Conservation (phyloP, 2,329 filamentous ascomycete genomes). For the Blumeria graminis region DNA sequence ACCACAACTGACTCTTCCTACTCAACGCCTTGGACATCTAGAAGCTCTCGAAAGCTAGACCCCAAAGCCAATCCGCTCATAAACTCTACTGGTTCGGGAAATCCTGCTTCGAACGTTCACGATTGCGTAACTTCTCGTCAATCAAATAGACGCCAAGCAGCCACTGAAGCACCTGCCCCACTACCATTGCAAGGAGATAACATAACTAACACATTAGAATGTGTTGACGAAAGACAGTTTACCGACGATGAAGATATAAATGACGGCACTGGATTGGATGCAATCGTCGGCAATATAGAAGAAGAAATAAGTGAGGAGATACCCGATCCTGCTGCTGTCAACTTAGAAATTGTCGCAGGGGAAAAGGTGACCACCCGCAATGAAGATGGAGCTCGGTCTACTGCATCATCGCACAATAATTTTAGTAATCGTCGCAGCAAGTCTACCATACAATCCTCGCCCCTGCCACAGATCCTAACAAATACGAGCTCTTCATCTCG, state of each 20-base stretch:
- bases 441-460: slow-evolving; percentile 17
- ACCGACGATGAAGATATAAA: slow-evolving; percentile 40
- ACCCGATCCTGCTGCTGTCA: slow-evolving; percentile 71
- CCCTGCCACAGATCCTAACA: slow-evolving; percentile 15
- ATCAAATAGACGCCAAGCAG: slow-evolving; percentile 34
- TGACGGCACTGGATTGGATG: slow-evolving; percentile 46
- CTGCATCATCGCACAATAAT: slow-evolving; percentile 47
- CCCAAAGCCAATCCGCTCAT: slow-evolving; percentile 21
- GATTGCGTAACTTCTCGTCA: slow-evolving; percentile 37
- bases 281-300: slow-evolving; percentile 76
- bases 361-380: slow-evolving; percentile 79
- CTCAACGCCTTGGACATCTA: slow-evolving; percentile 17
- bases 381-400: slow-evolving; percentile 70
- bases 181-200: slow-evolving; percentile 33
- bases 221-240: slow-evolving; percentile 73
- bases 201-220: slow-evolving; percentile 54
- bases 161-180: slow-evolving; percentile 26
- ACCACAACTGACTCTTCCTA: slow-evolving; percentile 16
- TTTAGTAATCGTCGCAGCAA: slow-evolving; percentile 21
- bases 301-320: slow-evolving; percentile 55
- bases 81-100: slow-evolving; percentile 18
- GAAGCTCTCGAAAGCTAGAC: slow-evolving; percentile 17
- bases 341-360: slow-evolving; percentile 64
- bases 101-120: slow-evolving; percentile 21
- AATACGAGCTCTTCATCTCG: slow-evolving; percentile 30